Evolutionary conservation across 305 asterid genomes (phyloP), one percentile per base, ranked within the genome.

Genomic region (Stenogyne calaminthoides): DNA sequence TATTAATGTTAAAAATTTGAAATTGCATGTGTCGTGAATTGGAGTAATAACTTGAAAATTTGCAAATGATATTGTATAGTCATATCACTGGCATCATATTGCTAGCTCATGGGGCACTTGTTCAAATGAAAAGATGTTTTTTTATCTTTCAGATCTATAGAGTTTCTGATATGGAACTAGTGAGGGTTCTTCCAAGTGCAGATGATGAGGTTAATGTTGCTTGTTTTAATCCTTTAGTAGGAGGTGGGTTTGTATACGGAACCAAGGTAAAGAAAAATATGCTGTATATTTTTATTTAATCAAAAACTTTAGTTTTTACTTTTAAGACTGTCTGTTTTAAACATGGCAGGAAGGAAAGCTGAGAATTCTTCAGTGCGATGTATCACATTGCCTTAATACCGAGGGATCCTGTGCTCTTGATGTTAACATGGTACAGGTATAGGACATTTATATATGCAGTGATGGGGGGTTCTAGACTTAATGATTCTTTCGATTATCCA

Each of bases 191-290:
- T 77, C 92, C 99, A 69, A 95, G 95, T 84, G 98, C 96, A 19
- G 99, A 95, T 80, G 98, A 95, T 70, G 98, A 92, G 88, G 98
- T 95, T 70, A 95, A 95, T 66, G 97, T 89, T 0, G 99, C 99
- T 70, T 95, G 96, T 74, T 95, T 95, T 75, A 97, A 92, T 82
- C 99, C 98, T 68, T 79, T 88, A 72, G 92, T 87, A 59, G 98
- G 99, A 36, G 93, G 96, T 32, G 99, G 98, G 71, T 87, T 95
- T 83, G 93, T 92, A 70, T 95, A 95, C 75, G 99, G 99, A 84
- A 95, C 99, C 78, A 95, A 95, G 96, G 98, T 95, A 77, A 60
- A 64, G n/a, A 58, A 70, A 58, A 57, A 27, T 5, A 34, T 11
- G 44, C 61, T 39, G 22, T 14, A 59, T 19, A 37, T 42, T 42